Conservation (phyloP, 164 flowering plant species). For the Saururus chinensis region DNA sequence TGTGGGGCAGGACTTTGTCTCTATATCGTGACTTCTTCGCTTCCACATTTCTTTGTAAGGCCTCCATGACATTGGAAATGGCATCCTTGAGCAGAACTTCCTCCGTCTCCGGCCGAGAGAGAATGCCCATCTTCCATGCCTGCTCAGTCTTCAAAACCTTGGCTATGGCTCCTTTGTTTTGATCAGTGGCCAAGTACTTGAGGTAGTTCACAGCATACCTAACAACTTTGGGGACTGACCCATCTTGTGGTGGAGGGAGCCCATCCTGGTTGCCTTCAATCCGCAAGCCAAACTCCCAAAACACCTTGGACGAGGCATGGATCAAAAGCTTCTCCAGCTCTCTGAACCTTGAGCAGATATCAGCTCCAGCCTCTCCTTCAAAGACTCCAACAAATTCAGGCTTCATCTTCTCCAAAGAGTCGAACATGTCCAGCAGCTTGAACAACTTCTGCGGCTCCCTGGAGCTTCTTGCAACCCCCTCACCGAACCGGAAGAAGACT, state of each 20-base stretch:
- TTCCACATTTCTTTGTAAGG: constrained; percentile 46
- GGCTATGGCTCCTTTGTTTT: constrained; percentile 41
- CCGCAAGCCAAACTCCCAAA: constrained; percentile 64
- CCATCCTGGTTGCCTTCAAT: constrained; percentile 62
- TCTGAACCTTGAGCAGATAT: constrained; percentile 41
- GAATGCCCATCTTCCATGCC: constrained; percentile 46
- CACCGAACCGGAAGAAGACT: constrained; percentile 70
- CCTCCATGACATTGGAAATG: constrained; percentile 49
- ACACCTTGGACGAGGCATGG: constrained; percentile 45
- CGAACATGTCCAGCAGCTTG: constrained; percentile 70
- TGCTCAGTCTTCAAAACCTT: constrained; percentile 46
- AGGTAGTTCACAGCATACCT: constrained; percentile 59
- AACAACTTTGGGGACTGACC: constrained; percentile 54
- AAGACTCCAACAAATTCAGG: constrained; percentile 33
- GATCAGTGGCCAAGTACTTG: constrained; percentile 39
- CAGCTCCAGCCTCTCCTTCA: constrained; percentile 52
- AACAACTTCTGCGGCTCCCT: constrained; percentile 72
- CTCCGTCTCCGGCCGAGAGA: constrained; percentile 34
- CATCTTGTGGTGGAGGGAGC: constrained; percentile 47
- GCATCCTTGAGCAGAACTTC: constrained; percentile 49
- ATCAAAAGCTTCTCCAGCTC: constrained; percentile 59
- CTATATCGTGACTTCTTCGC: constrained; percentile 33
- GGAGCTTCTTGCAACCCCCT: constrained; percentile 58
- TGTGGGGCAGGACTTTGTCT: constrained; percentile 35
- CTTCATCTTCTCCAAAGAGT: constrained; percentile 44